A percentile compares a stretch with the other conserved stretches of the same genome.
phyloP scores from a whole-genome alignment of 768 basidiomycete species.

The Suillus luteus region DNA sequence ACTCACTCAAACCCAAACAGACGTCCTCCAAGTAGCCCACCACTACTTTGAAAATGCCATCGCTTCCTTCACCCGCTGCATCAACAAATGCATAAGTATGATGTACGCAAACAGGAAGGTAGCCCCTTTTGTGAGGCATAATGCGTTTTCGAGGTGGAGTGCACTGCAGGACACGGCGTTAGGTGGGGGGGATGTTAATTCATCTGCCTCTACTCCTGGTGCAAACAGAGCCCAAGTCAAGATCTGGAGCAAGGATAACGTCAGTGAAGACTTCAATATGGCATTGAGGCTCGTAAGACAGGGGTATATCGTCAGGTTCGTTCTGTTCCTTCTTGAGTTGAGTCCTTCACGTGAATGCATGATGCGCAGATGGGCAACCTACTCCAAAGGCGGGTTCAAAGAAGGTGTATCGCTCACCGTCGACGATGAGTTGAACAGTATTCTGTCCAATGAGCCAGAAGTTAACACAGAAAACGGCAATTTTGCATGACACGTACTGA shows the following conservation, averaged over 20 bases:
- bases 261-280: constrained; percentile 75
- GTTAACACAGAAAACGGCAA: background rate
- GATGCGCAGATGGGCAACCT: constrained; percentile 65
- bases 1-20: constrained; percentile 24
- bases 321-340: background rate
- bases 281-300: constrained; percentile 56
- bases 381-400: constrained; percentile 83
- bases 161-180: constrained; percentile 87
- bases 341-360: background rate
- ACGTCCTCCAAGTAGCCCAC: constrained; percentile 88
- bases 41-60: constrained; percentile 93
- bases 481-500: constrained; percentile 56
- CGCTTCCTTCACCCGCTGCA: constrained; percentile 83
- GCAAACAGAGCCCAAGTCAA: constrained; percentile 62
- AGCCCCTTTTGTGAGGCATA: constrained; percentile 80
- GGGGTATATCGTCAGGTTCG: constrained; percentile 69
- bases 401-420: constrained; percentile 92
- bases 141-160: constrained; percentile 88
- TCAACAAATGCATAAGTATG: constrained; percentile 83
- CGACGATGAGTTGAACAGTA: constrained; percentile 89
- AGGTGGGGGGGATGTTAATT: constrained; percentile 43
- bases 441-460: too few species aligned
- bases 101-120: constrained; percentile 80
- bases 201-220: background rate
- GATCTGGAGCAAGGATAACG: constrained; percentile 68